phyloP scores from a whole-genome alignment of 768 basidiomycete species.

The Sarcodon aspratus region DNA sequence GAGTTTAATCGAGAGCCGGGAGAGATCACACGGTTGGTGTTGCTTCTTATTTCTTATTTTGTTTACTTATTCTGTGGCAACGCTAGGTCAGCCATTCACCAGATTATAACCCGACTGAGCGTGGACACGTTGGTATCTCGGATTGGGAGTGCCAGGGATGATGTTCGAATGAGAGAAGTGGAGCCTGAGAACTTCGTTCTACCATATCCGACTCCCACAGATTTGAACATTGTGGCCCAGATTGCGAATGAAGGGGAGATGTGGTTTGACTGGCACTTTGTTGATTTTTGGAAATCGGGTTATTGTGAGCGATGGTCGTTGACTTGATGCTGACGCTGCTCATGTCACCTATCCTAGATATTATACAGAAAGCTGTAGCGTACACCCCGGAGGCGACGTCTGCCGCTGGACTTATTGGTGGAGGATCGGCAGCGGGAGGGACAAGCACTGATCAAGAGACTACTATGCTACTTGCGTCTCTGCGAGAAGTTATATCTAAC shows the following conservation, averaged over 20 bases:
- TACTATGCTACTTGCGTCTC: constrained; percentile 69
- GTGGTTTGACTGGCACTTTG: constrained; percentile 98
- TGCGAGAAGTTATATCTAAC: constrained; percentile 72
- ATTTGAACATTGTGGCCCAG: constrained; percentile 24
- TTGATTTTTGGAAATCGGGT: constrained; percentile 98
- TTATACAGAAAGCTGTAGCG: constrained; percentile 63
- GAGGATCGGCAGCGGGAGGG: neutral
- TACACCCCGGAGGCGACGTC: constrained; percentile 48
- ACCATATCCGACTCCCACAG: constrained; percentile 28
- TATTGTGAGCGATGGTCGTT: constrained; percentile 53
- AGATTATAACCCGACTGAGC: constrained; percentile 84
- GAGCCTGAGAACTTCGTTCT: constrained; percentile 78
- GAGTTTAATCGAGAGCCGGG: constrained; percentile 95
- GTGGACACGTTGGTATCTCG: constrained; percentile 82
- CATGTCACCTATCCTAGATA: constrained; percentile 32
- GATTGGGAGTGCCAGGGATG: constrained; percentile 81
- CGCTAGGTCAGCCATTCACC: constrained; percentile 68
- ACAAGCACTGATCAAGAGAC: constrained; percentile 51
- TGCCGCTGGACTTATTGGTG: constrained; percentile 26
- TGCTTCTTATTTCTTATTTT: neutral
- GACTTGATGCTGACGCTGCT: neutral
- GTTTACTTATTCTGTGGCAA: neutral
- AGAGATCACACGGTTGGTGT: constrained; percentile 77
- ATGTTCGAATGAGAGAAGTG: constrained; percentile 84
- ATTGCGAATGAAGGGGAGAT: constrained; percentile 63